Evolutionary conservation across 2,329 filamentous ascomycete genomes (phyloP), one percentile per base, ranked within the genome.

Genomic region (Trichoderma gracile): DNA sequence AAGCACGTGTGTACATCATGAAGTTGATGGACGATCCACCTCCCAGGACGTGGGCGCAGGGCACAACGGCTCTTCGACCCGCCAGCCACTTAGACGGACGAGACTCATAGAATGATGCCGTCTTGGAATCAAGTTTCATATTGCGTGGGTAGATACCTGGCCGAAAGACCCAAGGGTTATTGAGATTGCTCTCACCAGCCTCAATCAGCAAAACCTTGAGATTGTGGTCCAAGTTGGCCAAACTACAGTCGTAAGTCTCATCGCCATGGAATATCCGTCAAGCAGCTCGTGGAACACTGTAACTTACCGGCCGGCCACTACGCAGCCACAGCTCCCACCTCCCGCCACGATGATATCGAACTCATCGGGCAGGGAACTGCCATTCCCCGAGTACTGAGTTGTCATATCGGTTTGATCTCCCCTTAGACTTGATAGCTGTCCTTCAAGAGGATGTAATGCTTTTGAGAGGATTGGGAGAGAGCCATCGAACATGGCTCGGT

Each of bases 21-120:
- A 70, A 59, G 27, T 71, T 71, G 27, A 71, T 69, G 1, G 70
- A 68, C 5, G 70, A 71, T 2, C 70, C 69, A 7, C 70, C 69
- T 9, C 70, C 69, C 0, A 71, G 66, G n/a, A 68, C 53, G 12
- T 68, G 68, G 9, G 69, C 70, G 6, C 68, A 67, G 3, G 65
- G 65, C 0, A 71, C 65, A 10, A 66, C 50, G 2, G 68, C 53
- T 53, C 66, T 64, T 10, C 68, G 57, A 6, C 67, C 61, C 14
- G 40, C 66, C 14, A 71, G 49, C 25, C 65, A 64, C 0, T 64
- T 54, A 10, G 68, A 67, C 25, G 62, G 68, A 5, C 58, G 57
- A 10, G 67, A 63, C 21, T 68, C 65, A 54, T 69, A 71, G 14
- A 68, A 67, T 3, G 70, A 64, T 0, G 65, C 65, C 1, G 66